Evolutionary conservation across 805 yeast genomes (phyloP).

Genomic region (Kazachstania taianensis): DNA sequence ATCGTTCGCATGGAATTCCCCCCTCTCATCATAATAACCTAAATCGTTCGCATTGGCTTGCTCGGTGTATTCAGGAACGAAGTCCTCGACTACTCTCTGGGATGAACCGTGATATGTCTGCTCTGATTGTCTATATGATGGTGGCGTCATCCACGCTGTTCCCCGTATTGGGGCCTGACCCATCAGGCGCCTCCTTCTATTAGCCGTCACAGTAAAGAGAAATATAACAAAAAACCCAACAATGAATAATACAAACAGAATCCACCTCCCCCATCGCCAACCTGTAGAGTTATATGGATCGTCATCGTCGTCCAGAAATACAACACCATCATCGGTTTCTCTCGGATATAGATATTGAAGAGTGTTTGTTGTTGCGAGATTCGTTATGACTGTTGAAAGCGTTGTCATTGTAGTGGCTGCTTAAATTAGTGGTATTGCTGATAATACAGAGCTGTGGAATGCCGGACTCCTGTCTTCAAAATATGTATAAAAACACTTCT

Average conservation of each 20-base stretch:
- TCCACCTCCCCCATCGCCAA: slow-evolving; percentile 45
- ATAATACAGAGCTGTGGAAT: too few species aligned
- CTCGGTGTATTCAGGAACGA: slow-evolving; percentile 62
- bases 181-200: slow-evolving; percentile 36
- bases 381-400: too few species aligned
- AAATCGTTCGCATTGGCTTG: slow-evolving; percentile 61
- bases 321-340: not conserved
- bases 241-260: slow-evolving; percentile 52
- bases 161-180: slow-evolving; percentile 57
- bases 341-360: slow-evolving; percentile 1
- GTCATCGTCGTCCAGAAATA: slow-evolving; percentile 7
- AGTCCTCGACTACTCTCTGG: slow-evolving; percentile 31
- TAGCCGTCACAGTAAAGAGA: slow-evolving; percentile 42
- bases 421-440: too few species aligned
- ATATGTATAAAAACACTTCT: too few species aligned
- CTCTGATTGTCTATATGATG: slow-evolving; percentile 60
- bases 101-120: slow-evolving; percentile 34
- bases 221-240: slow-evolving; percentile 38
- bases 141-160: slow-evolving; percentile 84
- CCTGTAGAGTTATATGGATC: slow-evolving; percentile 12
- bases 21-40: slow-evolving; percentile 65
- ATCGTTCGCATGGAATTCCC: slow-evolving; percentile 36
- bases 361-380: too few species aligned
- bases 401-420: too few species aligned
- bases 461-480: too few species aligned